These are phyloP conservation scores for Botrytis hyacinthi DNA, from an alignment of 2,329 filamentous ascomycete species.

Conservation along the genomic window DNA sequence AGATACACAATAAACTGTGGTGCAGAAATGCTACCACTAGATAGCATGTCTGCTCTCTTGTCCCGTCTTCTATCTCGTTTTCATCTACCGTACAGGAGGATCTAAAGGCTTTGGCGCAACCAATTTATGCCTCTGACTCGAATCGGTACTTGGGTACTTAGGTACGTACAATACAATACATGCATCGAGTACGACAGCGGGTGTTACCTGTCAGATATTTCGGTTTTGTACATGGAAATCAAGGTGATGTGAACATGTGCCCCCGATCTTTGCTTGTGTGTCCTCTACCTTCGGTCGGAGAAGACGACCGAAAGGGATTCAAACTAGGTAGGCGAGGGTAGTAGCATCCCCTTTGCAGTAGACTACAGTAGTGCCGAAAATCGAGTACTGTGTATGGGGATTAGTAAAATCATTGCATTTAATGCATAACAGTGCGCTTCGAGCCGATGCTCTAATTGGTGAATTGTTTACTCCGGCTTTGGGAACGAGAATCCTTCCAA, in stretches of 20 bases:
- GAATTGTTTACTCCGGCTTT: neutral
- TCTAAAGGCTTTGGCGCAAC: neutral
- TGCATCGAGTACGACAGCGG: conserved; percentile 15
- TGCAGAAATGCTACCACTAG: conserved; percentile 14
- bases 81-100: neutral
- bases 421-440: conserved; percentile 1
- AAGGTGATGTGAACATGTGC: conserved; percentile 7
- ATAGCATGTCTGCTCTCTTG: neutral
- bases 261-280: neutral
- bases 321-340: conserved; percentile 1
- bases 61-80: neutral
- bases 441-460: neutral
- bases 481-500: conserved; percentile 9
- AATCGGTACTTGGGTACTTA: conserved; percentile 1
- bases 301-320: neutral
- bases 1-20: neutral
- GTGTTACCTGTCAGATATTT: conserved; percentile 19
- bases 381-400: conserved; percentile 8
- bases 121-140: neutral
- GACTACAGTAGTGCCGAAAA: conserved; percentile 14
- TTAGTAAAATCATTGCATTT: conserved; percentile 4
- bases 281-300: neutral
- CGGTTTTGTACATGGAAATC: conserved; percentile 5
- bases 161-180: neutral
- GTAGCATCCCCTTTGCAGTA: neutral